Base-by-base conservation (phyloP, 192 early-diverging fungal genomes). In the Coemansia sp. region DNA sequence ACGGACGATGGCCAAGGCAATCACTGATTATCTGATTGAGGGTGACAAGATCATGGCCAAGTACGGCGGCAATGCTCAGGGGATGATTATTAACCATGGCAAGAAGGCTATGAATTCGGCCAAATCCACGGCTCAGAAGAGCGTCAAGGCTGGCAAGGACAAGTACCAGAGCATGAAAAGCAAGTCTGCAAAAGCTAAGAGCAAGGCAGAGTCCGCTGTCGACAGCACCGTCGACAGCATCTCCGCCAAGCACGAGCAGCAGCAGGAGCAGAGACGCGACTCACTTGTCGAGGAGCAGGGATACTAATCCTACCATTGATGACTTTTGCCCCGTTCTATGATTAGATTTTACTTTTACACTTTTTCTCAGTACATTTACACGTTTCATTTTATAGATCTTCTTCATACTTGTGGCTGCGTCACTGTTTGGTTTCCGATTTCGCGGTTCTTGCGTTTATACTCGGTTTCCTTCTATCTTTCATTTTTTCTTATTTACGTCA, bases 1-100 rank as follows among this genome's bases (percentile, higher is more conserved):
- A 7, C 58, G 40, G 53, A 59, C 39, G 41, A 56, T 77, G 21
- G 64, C 73, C 18, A 62, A 64, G 61, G 51, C 61, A 11, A 55
- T 77, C 17, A 65, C 67, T 11, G 73, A 67, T 2, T 45, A 55
- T 46, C 60, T 77, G 33, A 25, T 67, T 22, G 17, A 11, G 12
- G 57, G 59, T 43, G 73, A 77, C 53, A 22, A 50, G 56, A 11
- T 64, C n/a, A 38, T 77, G 57, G 59, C 67, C 45, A 70, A 61
- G 42, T 69, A 77, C 23, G 52, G 67, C 48, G 10, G 48, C 21
- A 44, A 62, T 1, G 73, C 73, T 3, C 58, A 69, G 22, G 45
- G 7, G 18, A 21, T 67, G 27, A 33, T 76, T 18, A 21, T 56
- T 0, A 23, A 17, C 63, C 55, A 23, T 43, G 42, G 56, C 53